phyloP scores from a whole-genome alignment of 768 basidiomycete genomes.

The Tylopilus plumbeoviolaceoides region DNA sequence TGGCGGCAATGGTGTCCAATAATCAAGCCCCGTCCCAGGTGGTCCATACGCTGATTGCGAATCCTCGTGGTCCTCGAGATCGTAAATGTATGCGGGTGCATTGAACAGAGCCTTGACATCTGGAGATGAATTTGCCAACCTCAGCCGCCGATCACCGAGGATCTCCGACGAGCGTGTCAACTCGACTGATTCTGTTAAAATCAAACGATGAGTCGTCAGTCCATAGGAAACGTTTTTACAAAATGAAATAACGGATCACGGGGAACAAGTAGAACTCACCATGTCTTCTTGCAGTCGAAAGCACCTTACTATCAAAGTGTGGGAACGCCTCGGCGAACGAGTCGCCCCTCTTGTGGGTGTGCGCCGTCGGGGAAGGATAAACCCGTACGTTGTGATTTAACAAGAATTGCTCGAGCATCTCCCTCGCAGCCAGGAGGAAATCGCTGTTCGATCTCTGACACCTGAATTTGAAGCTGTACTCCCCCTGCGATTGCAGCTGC shows the following conservation, averaged over 20 bases:
- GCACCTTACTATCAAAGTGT: slow-evolving; percentile 92
- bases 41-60: slow-evolving; percentile 53
- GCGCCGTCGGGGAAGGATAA: slow-evolving; percentile 75
- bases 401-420: slow-evolving; percentile 91
- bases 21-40: slow-evolving; percentile 53
- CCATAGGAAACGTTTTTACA: background rate
- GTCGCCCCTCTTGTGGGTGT: slow-evolving; percentile 81
- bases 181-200: slow-evolving; percentile 64
- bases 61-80: slow-evolving; percentile 70
- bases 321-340: slow-evolving; percentile 95
- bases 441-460: slow-evolving; percentile 96
- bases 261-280: slow-evolving; percentile 35
- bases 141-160: slow-evolving; percentile 66
- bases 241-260: background rate
- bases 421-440: slow-evolving; percentile 82
- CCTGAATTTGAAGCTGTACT: slow-evolving; percentile 91
- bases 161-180: slow-evolving; percentile 61
- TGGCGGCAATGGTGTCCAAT: slow-evolving; percentile 74
- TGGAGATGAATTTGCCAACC: slow-evolving; percentile 85
- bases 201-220: slow-evolving; percentile 8
- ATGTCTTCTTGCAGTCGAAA: slow-evolving; percentile 71
- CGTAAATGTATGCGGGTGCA: slow-evolving; percentile 77
- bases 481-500: slow-evolving; percentile 36
- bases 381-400: slow-evolving; percentile 78
- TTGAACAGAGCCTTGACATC: slow-evolving; percentile 96